A percentile compares a stretch with the other conserved stretches of the same genome.
Evolutionary conservation across 345 rosid species (phyloP).

Genomic region (Pelargonium nanum): DNA sequence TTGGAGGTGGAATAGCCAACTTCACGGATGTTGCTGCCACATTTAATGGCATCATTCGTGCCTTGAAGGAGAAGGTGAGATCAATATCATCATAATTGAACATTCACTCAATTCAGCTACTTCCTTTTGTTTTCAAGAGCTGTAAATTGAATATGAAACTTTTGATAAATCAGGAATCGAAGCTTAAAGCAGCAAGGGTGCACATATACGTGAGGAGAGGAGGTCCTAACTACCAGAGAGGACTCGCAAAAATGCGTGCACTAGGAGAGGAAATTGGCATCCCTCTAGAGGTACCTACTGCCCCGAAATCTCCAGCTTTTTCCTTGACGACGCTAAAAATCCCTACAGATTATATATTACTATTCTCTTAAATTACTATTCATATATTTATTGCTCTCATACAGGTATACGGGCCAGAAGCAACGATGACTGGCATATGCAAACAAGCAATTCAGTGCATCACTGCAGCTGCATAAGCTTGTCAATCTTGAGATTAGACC

Average conservation of each 20-base stretch:
- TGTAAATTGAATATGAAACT: not conserved
- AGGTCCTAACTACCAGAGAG: constrained; percentile 76
- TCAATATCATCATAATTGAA: not conserved
- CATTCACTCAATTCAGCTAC: not conserved
- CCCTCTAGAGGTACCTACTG: constrained; percentile 62
- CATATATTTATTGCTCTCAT: not conserved
- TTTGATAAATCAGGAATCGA: constrained; percentile 40
- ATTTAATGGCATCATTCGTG: constrained; percentile 84
- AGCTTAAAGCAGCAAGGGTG: constrained; percentile 67
- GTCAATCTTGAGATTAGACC: no score
- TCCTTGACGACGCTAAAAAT: no score
- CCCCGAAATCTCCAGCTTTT: not conserved
- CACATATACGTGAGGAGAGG: constrained; percentile 61
- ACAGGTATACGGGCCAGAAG: constrained; percentile 89
- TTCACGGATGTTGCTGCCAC: constrained; percentile 96
- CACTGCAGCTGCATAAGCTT: constrained; percentile 47
- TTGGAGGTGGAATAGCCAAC: constrained; percentile 97
- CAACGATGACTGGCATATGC: constrained; percentile 95
- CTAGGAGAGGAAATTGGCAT: constrained; percentile 71
- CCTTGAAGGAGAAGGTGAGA: constrained; percentile 80
- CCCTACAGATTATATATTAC: not conserved
- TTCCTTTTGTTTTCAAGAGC: not conserved
- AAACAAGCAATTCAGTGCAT: constrained; percentile 83
- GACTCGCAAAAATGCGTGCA: constrained; percentile 74
- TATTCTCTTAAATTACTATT: not conserved